These are phyloP conservation scores for Pelargonium nanum DNA, from an alignment of 345 rosid species.

Conservation along the genomic window DNA sequence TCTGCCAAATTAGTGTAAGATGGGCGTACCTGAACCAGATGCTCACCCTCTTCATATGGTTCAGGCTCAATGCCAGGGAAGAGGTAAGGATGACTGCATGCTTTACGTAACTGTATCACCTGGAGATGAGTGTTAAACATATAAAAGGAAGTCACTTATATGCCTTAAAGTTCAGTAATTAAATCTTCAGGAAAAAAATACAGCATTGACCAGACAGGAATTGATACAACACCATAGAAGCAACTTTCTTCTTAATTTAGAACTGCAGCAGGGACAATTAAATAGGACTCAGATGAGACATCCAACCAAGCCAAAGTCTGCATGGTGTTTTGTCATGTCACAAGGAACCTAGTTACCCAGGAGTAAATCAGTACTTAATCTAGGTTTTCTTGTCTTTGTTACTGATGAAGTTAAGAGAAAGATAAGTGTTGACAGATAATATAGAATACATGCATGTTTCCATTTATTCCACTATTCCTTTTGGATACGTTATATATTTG, in stretches of 20 bases:
- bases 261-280: not conserved
- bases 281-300: not conserved
- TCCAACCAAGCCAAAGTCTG: not conserved
- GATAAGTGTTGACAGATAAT: no score
- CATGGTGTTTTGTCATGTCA: not conserved
- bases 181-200: no score
- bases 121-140: conserved; percentile 12
- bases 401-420: no score
- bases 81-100: conserved; percentile 91
- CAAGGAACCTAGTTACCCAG: not conserved
- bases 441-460: no score
- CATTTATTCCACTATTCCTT: not conserved
- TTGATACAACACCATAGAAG: no score
- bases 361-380: not conserved
- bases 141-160: not conserved
- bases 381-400: no score
- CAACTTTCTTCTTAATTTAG: not conserved
- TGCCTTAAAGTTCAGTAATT: not conserved
- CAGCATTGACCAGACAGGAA: no score
- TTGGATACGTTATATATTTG: no score
- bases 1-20: conserved; percentile 1
- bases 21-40: conserved; percentile 63
- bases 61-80: conserved; percentile 92
- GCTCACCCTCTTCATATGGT: conserved; percentile 91
- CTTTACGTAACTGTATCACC: conserved; percentile 85